Percentiles rank a stretch among this genome's conserved stretches.
Evolutionary conservation across 2,329 filamentous ascomycete genomes (phyloP).

Genomic region (Colletotrichum musicola): DNA sequence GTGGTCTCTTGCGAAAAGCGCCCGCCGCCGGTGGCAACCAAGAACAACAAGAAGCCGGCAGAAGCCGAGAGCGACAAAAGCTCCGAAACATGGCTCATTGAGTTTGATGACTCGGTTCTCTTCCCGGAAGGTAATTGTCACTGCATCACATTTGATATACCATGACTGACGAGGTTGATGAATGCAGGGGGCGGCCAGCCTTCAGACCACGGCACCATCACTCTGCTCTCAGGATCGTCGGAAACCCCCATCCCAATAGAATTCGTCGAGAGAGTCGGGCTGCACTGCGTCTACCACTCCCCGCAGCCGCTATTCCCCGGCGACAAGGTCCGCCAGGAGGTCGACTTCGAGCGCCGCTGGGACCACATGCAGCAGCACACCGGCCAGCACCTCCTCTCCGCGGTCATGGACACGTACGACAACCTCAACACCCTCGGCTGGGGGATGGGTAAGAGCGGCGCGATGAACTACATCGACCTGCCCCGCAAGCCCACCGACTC

Average conservation of each 20-base stretch:
- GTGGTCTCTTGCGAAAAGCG: slow-evolving; percentile 47
- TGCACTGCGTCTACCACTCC: slow-evolving; percentile 44
- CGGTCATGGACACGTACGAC: slow-evolving; percentile 45
- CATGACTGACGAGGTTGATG: neutral
- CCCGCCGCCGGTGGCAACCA: slow-evolving; percentile 19
- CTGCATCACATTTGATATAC: no score
- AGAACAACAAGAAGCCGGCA: slow-evolving; percentile 38
- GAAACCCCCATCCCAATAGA: slow-evolving; percentile 41
- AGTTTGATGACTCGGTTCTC: slow-evolving; percentile 47
- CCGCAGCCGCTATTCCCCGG: slow-evolving; percentile 41
- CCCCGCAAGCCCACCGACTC: slow-evolving; percentile 44
- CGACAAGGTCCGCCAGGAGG: slow-evolving; percentile 42
- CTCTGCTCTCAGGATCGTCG: neutral
- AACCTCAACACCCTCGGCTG: slow-evolving; percentile 46
- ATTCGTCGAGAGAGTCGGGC: slow-evolving; percentile 45
- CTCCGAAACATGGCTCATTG: slow-evolving; percentile 46
- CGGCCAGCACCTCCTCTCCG: slow-evolving; percentile 48
- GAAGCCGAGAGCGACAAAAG: neutral
- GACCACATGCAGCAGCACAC: slow-evolving; percentile 52
- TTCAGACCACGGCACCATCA: slow-evolving; percentile 46
- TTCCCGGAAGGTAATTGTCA: slow-evolving; percentile 46
- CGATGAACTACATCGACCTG: slow-evolving; percentile 49
- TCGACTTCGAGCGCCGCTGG: slow-evolving; percentile 48
- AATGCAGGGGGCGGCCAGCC: slow-evolving; percentile 47
- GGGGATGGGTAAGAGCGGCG: slow-evolving; percentile 46